phyloP scores from a whole-genome alignment of 768 basidiomycete genomes.

The Psilocybe sp. region DNA sequence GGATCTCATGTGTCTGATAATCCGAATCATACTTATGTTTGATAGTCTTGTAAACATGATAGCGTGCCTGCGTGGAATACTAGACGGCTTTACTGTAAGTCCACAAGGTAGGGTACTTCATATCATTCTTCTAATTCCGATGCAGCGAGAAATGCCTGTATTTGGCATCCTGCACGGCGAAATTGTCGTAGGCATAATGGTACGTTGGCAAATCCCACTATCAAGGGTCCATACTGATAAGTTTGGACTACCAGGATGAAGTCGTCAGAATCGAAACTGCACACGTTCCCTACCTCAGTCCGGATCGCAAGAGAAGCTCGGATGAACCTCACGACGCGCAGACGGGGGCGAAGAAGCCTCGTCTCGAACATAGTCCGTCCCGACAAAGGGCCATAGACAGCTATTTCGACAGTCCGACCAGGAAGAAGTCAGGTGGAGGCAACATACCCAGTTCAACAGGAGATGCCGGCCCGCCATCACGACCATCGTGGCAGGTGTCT shows the following conservation, averaged over 20 bases:
- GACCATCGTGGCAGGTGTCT: too few relatives aligned
- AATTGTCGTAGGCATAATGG: slow-evolving; percentile 74
- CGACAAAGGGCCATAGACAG: too few relatives aligned
- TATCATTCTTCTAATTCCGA: not conserved
- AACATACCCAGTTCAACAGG: too few relatives aligned
- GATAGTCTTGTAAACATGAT: slow-evolving; percentile 74
- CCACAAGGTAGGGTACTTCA: not conserved
- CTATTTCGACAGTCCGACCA: too few relatives aligned
- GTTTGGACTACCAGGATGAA: slow-evolving; percentile 46
- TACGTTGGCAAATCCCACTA: slow-evolving; percentile 25
- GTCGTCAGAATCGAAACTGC: slow-evolving; percentile 21
- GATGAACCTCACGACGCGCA: not conserved
- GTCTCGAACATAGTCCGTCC: slow-evolving; percentile 3
- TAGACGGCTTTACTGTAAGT: slow-evolving; percentile 49
- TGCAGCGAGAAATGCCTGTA: slow-evolving; percentile 80
- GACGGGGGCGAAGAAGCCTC: slow-evolving; percentile 1
- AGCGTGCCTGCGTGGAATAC: slow-evolving; percentile 54
- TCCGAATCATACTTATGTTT: not conserved
- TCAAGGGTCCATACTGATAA: not conserved
- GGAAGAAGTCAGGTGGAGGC: too few relatives aligned
- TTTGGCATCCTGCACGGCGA: slow-evolving; percentile 70
- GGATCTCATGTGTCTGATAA: slow-evolving; percentile 9
- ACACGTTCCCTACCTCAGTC: not conserved
- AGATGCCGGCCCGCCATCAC: too few relatives aligned
- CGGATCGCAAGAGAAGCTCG: slow-evolving; percentile 8